phyloP scores from a whole-genome alignment of 768 basidiomycete genomes.

The Mycena filopes region DNA sequence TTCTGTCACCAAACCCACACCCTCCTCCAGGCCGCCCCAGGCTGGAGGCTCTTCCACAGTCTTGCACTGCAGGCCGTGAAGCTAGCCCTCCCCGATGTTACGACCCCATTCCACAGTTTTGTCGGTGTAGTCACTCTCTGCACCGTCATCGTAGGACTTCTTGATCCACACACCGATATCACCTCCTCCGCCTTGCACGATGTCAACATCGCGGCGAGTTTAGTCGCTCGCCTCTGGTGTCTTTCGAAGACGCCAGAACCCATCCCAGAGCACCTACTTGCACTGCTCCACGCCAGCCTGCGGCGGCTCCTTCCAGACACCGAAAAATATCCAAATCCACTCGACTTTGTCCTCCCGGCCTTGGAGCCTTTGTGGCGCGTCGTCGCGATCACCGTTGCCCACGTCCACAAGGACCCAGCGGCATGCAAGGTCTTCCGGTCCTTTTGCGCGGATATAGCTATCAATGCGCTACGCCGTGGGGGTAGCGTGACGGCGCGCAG shows the following conservation, averaged over 20 bases:
- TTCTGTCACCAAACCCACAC: slow-evolving; percentile 44
- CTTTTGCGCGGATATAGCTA: slow-evolving; percentile 46
- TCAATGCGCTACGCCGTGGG: slow-evolving; percentile 14
- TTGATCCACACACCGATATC: slow-evolving; percentile 46
- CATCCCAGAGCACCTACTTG: slow-evolving; percentile 46
- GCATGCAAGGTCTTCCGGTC: slow-evolving; percentile 44
- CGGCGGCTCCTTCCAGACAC: slow-evolving; percentile 52
- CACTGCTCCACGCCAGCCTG: slow-evolving; percentile 48
- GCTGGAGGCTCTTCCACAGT: slow-evolving; percentile 48
- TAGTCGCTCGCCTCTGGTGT: slow-evolving; percentile 60
- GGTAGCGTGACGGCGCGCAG: slow-evolving; percentile 40
- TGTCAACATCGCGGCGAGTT: slow-evolving; percentile 47
- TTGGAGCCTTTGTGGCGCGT: slow-evolving; percentile 76
- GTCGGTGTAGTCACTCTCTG: slow-evolving; percentile 58
- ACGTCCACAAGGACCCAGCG: slow-evolving; percentile 42
- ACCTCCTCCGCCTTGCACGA: slow-evolving; percentile 43
- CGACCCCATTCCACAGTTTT: slow-evolving; percentile 48
- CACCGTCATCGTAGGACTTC: slow-evolving; percentile 53
- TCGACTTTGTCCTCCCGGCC: slow-evolving; percentile 65
- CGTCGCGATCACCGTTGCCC: slow-evolving; percentile 55
- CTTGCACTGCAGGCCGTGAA: slow-evolving; percentile 45
- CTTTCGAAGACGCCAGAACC: slow-evolving; percentile 50
- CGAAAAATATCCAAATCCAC: slow-evolving; percentile 47
- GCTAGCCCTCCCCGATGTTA: slow-evolving; percentile 30
- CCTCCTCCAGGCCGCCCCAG: slow-evolving; percentile 43